Percentiles rank a stretch among this genome's conserved stretches.
These are phyloP conservation scores for Sistotremastrum niveocremeum DNA, from an alignment of 768 basidiomycete species.

Conservation along the genomic window DNA sequence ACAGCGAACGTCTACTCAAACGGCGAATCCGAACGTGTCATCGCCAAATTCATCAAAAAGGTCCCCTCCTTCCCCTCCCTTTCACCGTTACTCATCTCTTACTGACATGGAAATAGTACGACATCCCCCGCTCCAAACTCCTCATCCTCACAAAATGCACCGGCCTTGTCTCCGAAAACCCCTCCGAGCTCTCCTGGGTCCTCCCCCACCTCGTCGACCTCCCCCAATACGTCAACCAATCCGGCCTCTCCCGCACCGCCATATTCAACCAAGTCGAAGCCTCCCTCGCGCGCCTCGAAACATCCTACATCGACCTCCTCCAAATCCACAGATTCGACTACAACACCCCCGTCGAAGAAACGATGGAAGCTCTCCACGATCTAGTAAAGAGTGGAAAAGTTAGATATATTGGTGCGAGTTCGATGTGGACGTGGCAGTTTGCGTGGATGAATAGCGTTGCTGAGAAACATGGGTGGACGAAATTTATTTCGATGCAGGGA, in stretches of 20 bases:
- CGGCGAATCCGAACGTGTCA: conserved; percentile 9
- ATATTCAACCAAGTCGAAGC: conserved; percentile 26
- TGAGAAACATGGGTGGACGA: conserved; percentile 18
- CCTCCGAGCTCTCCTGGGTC: background rate
- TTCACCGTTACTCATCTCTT: background rate
- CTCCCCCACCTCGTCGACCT: conserved; percentile 3
- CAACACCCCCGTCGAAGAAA: conserved; percentile 26
- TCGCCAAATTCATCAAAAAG: conserved; percentile 10
- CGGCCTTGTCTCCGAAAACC: background rate
- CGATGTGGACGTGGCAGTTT: conserved; percentile 22
- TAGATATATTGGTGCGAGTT: conserved; percentile 30
- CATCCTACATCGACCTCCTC: conserved; percentile 26
- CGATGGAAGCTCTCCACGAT: conserved; percentile 38
- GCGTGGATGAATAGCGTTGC: conserved; percentile 9
- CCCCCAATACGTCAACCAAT: conserved; percentile 13
- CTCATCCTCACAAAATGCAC: background rate
- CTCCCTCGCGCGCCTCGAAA: conserved; percentile 22
- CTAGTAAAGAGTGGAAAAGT: conserved; percentile 26
- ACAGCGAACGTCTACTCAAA: conserved; percentile 16
- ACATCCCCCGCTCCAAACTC: background rate
- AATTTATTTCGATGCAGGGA: conserved; percentile 36
- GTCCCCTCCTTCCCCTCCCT: background rate
- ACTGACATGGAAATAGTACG: background rate
- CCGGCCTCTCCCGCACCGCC: conserved; percentile 14
- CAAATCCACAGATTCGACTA: conserved; percentile 33